Evolutionary conservation across 306 rosid genomes (phyloP).

Genomic region (Acacia melanoxylon): DNA sequence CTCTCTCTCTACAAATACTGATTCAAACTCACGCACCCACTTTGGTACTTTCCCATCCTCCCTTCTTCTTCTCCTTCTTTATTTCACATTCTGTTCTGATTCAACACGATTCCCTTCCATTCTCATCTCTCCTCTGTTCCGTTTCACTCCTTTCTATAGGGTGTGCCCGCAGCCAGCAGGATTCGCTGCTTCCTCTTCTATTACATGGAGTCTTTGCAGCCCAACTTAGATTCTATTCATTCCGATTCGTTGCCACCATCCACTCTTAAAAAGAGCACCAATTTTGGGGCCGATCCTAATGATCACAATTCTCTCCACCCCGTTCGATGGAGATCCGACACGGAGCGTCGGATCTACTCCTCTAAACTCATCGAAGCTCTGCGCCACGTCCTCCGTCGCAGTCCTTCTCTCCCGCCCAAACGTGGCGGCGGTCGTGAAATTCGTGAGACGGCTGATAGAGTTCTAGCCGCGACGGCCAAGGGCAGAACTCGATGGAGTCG

Average conservation of each 20-base stretch:
- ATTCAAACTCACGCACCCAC: not conserved
- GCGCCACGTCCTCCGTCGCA: constrained; percentile 41
- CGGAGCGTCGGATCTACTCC: constrained; percentile 73
- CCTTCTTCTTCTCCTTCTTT: not conserved
- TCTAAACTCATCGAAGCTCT: constrained; percentile 64
- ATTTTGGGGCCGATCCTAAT: constrained; percentile 29
- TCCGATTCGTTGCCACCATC: constrained; percentile 36
- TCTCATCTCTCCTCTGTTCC: constrained; percentile 2
- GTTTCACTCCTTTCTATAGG: not conserved
- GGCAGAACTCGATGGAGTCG: constrained; percentile 94
- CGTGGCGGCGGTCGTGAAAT: constrained; percentile 32
- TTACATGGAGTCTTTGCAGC: constrained; percentile 43
- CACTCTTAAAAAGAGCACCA: constrained; percentile 53
- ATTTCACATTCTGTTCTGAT: not conserved
- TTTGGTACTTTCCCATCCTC: not conserved
- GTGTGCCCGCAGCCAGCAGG: not conserved
- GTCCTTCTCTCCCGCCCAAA: constrained; percentile 26
- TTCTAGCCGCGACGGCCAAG: constrained; percentile 68
- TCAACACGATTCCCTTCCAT: not conserved
- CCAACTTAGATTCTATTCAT: constrained; percentile 29
- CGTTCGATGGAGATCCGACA: constrained; percentile 70
- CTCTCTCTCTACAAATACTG: constrained; percentile 2
- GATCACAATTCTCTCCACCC: constrained; percentile 12
- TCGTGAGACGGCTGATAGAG: constrained; percentile 67
- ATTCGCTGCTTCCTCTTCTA: not conserved